Conservation (phyloP, 2,329 filamentous ascomycete species). For the Aspergillus sp. region DNA sequence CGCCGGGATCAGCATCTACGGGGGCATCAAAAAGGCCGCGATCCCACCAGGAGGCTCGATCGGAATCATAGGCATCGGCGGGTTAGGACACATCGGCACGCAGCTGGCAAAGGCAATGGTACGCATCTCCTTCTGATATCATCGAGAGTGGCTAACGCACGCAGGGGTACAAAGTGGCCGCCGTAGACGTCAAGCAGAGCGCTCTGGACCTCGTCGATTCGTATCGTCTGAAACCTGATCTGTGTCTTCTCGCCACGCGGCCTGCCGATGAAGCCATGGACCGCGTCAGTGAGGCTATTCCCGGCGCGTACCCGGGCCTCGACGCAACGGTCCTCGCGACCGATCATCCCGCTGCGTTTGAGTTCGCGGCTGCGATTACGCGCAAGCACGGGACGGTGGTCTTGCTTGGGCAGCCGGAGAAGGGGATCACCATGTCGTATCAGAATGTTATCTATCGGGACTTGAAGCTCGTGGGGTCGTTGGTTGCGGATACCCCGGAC, state of each 20-base stretch:
- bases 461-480: constrained; percentile 48
- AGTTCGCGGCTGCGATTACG: constrained; percentile 54
- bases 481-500: constrained; percentile 45
- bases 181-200: constrained; percentile 55
- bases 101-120: constrained; percentile 47
- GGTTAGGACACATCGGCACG: constrained; percentile 53
- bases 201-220: constrained; percentile 50
- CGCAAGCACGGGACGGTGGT: constrained; percentile 59
- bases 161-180: constrained; percentile 52
- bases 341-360: constrained; percentile 53
- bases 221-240: constrained; percentile 52
- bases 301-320: constrained; percentile 45
- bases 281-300: constrained; percentile 37
- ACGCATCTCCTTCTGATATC: background rate
- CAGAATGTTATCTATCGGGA: constrained; percentile 49
- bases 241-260: constrained; percentile 46
- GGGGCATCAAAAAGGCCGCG: constrained; percentile 45
- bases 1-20: constrained; percentile 53
- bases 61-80: constrained; percentile 48
- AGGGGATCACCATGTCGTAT: constrained; percentile 33
- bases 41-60: constrained; percentile 35
- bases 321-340: constrained; percentile 55
- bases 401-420: constrained; percentile 54
- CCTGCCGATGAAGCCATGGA: constrained; percentile 49
- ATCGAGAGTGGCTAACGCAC: constrained; percentile 10